Evolutionary conservation across 352 stramenopile genomes (phyloP).

Genomic region (Detonula confervacea): DNA sequence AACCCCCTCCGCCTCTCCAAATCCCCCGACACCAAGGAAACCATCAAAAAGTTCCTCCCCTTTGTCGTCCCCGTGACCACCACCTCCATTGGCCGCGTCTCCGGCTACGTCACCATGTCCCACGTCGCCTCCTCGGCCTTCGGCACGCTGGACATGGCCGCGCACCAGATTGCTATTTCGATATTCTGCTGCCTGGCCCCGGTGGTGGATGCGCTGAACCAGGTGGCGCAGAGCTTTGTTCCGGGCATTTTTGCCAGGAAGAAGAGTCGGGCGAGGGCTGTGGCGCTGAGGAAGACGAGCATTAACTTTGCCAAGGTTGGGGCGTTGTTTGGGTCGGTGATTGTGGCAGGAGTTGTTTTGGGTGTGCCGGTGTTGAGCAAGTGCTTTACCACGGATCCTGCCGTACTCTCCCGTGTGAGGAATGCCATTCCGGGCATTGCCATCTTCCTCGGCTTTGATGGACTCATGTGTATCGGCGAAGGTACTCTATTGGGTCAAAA

Average conservation of each 20-base stretch:
- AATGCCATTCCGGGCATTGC: conserved; percentile 63
- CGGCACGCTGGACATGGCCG: conserved; percentile 70
- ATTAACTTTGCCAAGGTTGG: conserved; percentile 77
- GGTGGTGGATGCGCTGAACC: conserved; percentile 75
- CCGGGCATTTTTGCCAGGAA: conserved; percentile 59
- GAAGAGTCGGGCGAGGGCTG: conserved; percentile 28
- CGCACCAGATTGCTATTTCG: conserved; percentile 79
- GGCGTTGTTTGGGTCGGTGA: conserved; percentile 48
- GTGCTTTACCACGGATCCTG: conserved; percentile 75
- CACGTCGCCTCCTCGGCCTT: conserved; percentile 74
- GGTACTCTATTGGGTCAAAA: conserved; percentile 72
- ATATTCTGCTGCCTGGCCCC: conserved; percentile 83
- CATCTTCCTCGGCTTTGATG: conserved; percentile 57
- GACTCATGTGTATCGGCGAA: conserved; percentile 60
- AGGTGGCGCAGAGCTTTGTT: conserved; percentile 83
- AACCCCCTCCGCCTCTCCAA: conserved; percentile 20
- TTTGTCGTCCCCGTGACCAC: conserved; percentile 79
- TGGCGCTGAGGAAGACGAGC: conserved; percentile 53
- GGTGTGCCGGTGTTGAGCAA: conserved; percentile 66
- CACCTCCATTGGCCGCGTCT: conserved; percentile 73
- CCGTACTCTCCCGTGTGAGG: conserved; percentile 66
- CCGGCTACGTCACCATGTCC: conserved; percentile 76
- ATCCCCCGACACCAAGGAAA: conserved; percentile 14
- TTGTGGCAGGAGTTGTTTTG: conserved; percentile 44
- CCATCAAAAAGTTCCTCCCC: conserved; percentile 58